phyloP scores from a whole-genome alignment of 768 basidiomycete species.

The Strobilomyces dryophilus region DNA sequence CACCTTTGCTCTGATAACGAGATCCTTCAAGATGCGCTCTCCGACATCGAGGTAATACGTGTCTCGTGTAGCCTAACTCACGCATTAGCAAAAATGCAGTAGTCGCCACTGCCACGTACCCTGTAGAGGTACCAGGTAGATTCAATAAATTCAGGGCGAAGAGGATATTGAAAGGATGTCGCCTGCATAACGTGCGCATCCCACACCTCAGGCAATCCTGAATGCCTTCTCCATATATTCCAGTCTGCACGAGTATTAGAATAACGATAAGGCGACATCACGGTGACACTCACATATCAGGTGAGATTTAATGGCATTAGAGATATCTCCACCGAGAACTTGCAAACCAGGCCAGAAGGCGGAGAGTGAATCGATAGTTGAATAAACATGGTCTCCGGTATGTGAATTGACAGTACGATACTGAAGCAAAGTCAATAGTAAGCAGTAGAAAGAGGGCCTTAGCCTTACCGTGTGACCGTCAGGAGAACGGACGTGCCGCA shows the following conservation, averaged over 20 bases:
- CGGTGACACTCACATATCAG: slow-evolving; percentile 60
- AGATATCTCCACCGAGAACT: slow-evolving; percentile 79
- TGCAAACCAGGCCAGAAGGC: slow-evolving; percentile 99
- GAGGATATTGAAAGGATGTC: slow-evolving; percentile 73
- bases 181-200: slow-evolving; percentile 71
- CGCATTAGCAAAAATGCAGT: neutral
- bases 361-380: slow-evolving; percentile 89
- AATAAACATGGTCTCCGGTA: slow-evolving; percentile 67
- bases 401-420: slow-evolving; percentile 83
- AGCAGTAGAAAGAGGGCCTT: neutral
- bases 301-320: slow-evolving; percentile 91
- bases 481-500: slow-evolving; percentile 75
- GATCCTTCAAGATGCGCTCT: slow-evolving; percentile 75
- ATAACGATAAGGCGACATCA: neutral
- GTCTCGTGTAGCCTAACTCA: slow-evolving; percentile 80
- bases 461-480: slow-evolving; percentile 82
- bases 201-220: slow-evolving; percentile 90
- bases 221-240: slow-evolving; percentile 87
- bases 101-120: slow-evolving; percentile 37
- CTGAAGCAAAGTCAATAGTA: slow-evolving; percentile 36
- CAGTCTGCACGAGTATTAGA: slow-evolving; percentile 53
- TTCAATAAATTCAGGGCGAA: slow-evolving; percentile 91
- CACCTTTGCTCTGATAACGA: slow-evolving; percentile 71
- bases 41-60: slow-evolving; percentile 91
- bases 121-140: slow-evolving; percentile 95